Evolutionary conservation across 345 rosid genomes (phyloP), one percentile per base, ranked within the genome.

Genomic region (Garcia nutans): DNA sequence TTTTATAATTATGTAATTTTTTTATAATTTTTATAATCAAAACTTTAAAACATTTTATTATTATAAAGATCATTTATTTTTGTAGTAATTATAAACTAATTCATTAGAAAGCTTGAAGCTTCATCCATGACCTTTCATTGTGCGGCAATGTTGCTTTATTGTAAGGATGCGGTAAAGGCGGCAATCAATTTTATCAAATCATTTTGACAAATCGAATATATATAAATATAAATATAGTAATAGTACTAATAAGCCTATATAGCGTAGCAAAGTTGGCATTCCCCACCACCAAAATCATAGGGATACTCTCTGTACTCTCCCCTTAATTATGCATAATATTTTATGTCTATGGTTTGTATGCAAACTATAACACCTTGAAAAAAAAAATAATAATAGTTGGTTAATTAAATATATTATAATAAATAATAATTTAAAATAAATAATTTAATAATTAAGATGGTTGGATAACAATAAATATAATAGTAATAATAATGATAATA

Each of bases 291-390:
- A 65, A 75, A 47, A 76, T 76, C 76, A 37, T 15, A 74, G 71
- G 77, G 83, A 80, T 80, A 84, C 68, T 47, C 6, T 45, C 16
- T 76, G 76, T 78, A 63, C 70, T 47, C 47, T 57, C 89, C 87
- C 82, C 87, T 84, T 68, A 74, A 20, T 54, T 58, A 42, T 47
- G 62, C 49, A 70, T 64, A 71, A 19, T 68, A 65, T 23, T 77
- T 76, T 76, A 82, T 80, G 62, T 73, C 37, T 67, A 80, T 76
- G 80, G 89, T 69, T 80, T 57, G 56, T 67, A 65, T 68, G 70
- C 60, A 72, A 81, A 13, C 75, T 49, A 60, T 63, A 17, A 0
- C 1, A 49, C 10, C 31, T 28, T 28, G 31, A 28, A 28, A 28
- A 28, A 28, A 28, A 28, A 1, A 28, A 28, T 28, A 28, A 28